Conservation (phyloP, 2,329 filamentous ascomycete species). For the Colletotrichum sp. region DNA sequence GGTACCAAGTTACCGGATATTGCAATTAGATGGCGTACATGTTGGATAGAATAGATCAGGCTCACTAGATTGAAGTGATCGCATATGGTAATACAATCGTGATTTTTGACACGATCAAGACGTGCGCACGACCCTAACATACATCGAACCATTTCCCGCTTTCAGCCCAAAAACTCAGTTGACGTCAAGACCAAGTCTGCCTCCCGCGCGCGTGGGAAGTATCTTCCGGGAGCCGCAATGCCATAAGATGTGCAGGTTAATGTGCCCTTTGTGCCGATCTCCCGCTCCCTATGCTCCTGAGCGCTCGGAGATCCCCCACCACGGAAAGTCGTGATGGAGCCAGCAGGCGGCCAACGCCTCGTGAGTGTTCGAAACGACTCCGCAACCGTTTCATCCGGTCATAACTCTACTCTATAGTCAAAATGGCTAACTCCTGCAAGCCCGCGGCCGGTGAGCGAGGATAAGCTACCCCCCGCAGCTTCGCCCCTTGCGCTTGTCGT, state of each 20-base stretch:
- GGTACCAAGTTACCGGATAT: neutral
- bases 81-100: neutral
- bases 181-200: neutral
- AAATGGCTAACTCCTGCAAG: neutral
- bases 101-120: neutral
- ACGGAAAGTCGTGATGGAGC: neutral
- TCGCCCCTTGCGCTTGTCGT: neutral
- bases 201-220: neutral
- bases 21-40: neutral
- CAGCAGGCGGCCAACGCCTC: neutral
- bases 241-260: neutral
- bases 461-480: neutral
- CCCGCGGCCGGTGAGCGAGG: neutral
- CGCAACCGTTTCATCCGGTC: constrained; percentile 13
- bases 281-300: neutral
- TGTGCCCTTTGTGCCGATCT: neutral
- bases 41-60: neutral
- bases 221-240: neutral
- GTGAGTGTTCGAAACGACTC: constrained; percentile 4
- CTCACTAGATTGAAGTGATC: neutral
- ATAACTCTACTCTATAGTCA: neutral
- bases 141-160: neutral
- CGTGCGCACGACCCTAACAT: neutral
- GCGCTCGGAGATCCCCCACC: neutral
- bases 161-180: neutral